Conservation (phyloP, 371 early-diverging fungal species). For the Saksenaea vasiformis region DNA sequence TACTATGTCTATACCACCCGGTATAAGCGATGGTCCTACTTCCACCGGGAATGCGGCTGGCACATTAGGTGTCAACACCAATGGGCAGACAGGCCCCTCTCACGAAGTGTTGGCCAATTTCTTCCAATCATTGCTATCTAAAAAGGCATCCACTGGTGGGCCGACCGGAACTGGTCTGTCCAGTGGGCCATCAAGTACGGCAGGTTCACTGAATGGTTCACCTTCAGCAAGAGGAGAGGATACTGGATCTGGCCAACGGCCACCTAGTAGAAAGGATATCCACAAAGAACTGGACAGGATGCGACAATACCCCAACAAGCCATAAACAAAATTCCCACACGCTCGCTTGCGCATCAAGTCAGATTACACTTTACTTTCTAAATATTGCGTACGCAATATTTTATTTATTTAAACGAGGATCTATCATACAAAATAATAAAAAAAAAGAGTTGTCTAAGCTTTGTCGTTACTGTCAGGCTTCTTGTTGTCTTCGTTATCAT, state of each 20-base stretch:
- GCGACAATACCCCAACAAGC: constrained; percentile 39
- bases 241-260: constrained; percentile 22
- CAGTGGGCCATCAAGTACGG: constrained; percentile 1
- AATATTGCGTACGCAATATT: neutral
- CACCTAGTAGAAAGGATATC: constrained; percentile 50
- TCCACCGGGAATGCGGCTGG: constrained; percentile 18
- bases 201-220: neutral
- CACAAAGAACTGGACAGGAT: constrained; percentile 46
- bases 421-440: constrained; percentile 2
- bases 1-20: constrained; percentile 11
- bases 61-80: constrained; percentile 15
- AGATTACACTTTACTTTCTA: neutral
- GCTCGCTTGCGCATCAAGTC: neutral
- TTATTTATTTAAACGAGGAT: neutral
- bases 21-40: constrained; percentile 17
- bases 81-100: constrained; percentile 37
- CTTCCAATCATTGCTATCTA: constrained; percentile 83
- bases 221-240: constrained; percentile 22
- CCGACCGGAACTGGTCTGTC: constrained; percentile 30
- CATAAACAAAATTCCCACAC: constrained; percentile 8
- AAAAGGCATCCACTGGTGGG: constrained; percentile 49
- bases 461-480: constrained; percentile 10
- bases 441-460: neutral
- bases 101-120: constrained; percentile 86
- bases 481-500: constrained; percentile 27